phyloP scores from a whole-genome alignment of 1,284 basidiomycete genomes.

The Cerrena zonata region DNA sequence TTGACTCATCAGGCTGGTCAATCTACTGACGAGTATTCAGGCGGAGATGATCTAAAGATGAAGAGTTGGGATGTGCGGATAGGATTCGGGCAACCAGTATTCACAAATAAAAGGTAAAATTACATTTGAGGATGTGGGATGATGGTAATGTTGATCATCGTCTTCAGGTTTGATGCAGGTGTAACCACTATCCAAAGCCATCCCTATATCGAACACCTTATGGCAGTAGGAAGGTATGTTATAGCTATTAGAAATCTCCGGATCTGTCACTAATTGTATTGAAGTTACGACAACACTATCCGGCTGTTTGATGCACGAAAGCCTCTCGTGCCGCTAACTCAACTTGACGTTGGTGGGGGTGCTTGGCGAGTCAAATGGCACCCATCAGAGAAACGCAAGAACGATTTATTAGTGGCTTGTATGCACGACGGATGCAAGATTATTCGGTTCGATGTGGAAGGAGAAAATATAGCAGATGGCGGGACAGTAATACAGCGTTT shows the following conservation, averaged over 20 bases:
- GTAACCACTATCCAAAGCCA: constrained; percentile 88
- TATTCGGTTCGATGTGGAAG: constrained; percentile 42
- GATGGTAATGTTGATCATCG: constrained; percentile 2
- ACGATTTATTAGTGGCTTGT: constrained; percentile 81
- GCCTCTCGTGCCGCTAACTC: constrained; percentile 50
- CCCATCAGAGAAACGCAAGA: constrained; percentile 51
- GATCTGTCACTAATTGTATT: too few species aligned
- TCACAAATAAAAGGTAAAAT: constrained; percentile 68
- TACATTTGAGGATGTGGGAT: too few species aligned
- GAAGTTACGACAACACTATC: constrained; percentile 81
- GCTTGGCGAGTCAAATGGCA: constrained; percentile 98
- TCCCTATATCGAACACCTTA: constrained; percentile 71
- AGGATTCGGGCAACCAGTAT: constrained; percentile 55
- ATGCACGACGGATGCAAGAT: constrained; percentile 98
- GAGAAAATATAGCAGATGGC: constrained; percentile 10
- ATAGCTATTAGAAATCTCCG: neutral
- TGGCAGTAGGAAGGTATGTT: constrained; percentile 85
- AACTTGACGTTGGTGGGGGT: constrained; percentile 79
- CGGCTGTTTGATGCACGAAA: constrained; percentile 82
- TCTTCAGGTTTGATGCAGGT: constrained; percentile 79
- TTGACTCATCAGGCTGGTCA: neutral
- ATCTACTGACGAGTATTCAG: constrained; percentile 36
- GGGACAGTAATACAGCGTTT: constrained; percentile 55
- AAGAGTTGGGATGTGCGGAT: constrained; percentile 90
- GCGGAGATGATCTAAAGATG: constrained; percentile 88